Base-by-base conservation (phyloP, 805 yeast species). In the Yamadazyma sp. region DNA sequence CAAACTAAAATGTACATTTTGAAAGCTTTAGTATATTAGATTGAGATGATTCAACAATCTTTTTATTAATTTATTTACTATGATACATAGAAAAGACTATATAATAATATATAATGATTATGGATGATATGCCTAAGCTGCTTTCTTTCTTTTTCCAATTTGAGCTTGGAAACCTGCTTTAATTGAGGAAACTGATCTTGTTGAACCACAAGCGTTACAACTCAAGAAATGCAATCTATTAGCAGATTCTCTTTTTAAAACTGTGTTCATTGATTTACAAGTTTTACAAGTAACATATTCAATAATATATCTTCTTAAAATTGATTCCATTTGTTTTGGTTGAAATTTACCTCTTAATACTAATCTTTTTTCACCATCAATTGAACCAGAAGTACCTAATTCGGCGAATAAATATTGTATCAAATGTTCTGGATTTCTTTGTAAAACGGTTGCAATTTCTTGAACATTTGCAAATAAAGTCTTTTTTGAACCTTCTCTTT, bases 151-250 rank as follows among this genome's bases (percentile, higher is more conserved):
- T 65, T 84, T 82, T 52, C 95, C 95, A 55, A 86, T 81, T 58
- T 86, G 91, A 52, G 98, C 99, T 74, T 89, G 96, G 95, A 86
- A 93, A 83, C 99, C 99, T 32, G 97, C 86, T 80, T 94, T 93
- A 67, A 93, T 93, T 30, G 96, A 87, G 50, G 93, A 80, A 39
- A 93, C 99, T 33, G 97, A 88, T 70, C 96, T 83, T 31, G 97
- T 81, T 31, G 96, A 86, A 50, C 98, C 98, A 76, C 99, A 93
- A 38, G 95, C 86, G 60, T 89, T 88, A 76, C 99, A 93, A 55
- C 89, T 95, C 75, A 93, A 76, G 75, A 93, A 93, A 73, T 86
- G 95, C 69, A 93, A 78, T 74, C 99, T 86, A 74, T 89, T 93
- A 41, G 93, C 83, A 51, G 86, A 82, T 70, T 93, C 99, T 70